Percentiles rank a stretch among this genome's conserved stretches.
phyloP scores from a whole-genome alignment of 306 rosid species.

The Cucurbita argyrosperma region DNA sequence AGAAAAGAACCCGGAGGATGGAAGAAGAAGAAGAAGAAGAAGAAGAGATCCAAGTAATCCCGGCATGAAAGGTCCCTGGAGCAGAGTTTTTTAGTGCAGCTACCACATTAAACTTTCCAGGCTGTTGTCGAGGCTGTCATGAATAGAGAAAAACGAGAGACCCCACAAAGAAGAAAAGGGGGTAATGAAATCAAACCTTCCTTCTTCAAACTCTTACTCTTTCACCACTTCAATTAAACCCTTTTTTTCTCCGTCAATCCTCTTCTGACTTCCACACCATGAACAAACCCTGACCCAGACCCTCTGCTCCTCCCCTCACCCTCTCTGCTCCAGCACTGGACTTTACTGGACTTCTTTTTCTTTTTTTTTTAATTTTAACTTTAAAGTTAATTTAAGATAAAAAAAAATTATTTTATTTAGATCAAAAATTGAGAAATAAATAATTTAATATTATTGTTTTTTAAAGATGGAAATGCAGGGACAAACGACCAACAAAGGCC shows the following conservation, averaged over 20 bases:
- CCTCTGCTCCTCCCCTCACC: background rate
- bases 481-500: no score
- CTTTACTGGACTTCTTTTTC: no score
- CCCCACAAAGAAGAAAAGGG: constrained; percentile 18
- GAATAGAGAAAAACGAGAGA: constrained; percentile 17
- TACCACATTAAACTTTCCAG: constrained; percentile 31
- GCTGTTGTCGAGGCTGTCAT: constrained; percentile 38
- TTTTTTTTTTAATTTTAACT: no score
- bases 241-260: constrained; percentile 13
- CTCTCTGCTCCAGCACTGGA: background rate
- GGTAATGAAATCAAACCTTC: background rate
- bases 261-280: constrained; percentile 1
- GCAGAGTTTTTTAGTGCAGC: constrained; percentile 13
- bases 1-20: constrained; percentile 11
- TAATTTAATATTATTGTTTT: no score
- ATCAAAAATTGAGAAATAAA: no score
- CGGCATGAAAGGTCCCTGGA: constrained; percentile 14
- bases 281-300: background rate
- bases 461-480: no score
- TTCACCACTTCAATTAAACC: constrained; percentile 1
- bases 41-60: constrained; percentile 13
- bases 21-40: constrained; percentile 6
- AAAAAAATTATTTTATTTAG: no score
- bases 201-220: background rate
- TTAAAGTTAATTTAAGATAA: no score